phyloP scores from a whole-genome alignment of 2,329 filamentous ascomycete genomes.

The Sclerotinia nivalis region DNA sequence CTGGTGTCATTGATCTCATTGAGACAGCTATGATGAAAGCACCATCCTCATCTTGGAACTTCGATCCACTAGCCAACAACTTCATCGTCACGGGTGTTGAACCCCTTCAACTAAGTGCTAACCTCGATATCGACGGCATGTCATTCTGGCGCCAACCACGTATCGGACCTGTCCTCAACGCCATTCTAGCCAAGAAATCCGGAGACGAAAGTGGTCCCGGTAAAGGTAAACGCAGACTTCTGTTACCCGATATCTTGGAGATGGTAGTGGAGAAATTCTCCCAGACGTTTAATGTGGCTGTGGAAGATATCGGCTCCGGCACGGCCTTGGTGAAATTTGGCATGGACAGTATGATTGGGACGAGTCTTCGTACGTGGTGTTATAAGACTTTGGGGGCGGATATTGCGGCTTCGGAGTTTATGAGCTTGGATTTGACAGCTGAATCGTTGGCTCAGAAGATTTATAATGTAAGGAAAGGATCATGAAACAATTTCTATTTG shows the following conservation, averaged over 20 bases:
- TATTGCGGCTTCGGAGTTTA: slow-evolving; percentile 32
- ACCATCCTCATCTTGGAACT: background rate
- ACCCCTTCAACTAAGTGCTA: background rate
- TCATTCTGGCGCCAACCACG: slow-evolving; percentile 7
- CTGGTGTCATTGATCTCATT: slow-evolving; percentile 29
- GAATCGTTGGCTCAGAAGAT: slow-evolving; percentile 9
- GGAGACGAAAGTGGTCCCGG: background rate
- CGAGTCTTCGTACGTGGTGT: slow-evolving; percentile 39
- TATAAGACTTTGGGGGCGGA: slow-evolving; percentile 44
- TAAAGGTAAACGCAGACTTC: background rate
- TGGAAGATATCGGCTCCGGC: slow-evolving; percentile 49
- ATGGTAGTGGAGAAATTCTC: slow-evolving; percentile 47
- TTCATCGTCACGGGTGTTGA: slow-evolving; percentile 15
- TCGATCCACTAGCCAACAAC: slow-evolving; percentile 8
- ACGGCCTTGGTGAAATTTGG: slow-evolving; percentile 48
- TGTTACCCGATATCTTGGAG: slow-evolving; percentile 42
- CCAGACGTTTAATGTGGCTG: slow-evolving; percentile 49
- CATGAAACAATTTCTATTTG: too few species aligned
- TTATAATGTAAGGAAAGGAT: slow-evolving; percentile 1
- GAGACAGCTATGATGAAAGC: slow-evolving; percentile 29
- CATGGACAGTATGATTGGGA: slow-evolving; percentile 34
- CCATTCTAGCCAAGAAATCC: slow-evolving; percentile 7
- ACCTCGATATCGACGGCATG: background rate
- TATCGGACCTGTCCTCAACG: slow-evolving; percentile 7
- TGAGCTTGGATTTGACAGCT: slow-evolving; percentile 6